phyloP scores from a whole-genome alignment of 306 rosid genomes.

The Inga oerstediana region DNA sequence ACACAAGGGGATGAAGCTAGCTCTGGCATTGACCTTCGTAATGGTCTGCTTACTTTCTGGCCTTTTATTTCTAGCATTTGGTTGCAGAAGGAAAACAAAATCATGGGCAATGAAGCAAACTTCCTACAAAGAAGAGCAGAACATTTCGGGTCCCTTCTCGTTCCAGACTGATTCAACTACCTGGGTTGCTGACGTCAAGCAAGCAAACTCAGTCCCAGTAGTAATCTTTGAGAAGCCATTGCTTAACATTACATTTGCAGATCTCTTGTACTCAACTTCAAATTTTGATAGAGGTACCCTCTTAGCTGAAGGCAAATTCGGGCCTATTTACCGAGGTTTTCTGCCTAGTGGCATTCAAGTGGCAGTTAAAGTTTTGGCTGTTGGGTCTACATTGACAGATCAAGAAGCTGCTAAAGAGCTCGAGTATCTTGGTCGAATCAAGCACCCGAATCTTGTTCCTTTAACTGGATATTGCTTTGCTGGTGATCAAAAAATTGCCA shows the following conservation, averaged over 20 bases:
- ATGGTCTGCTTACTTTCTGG: conserved; percentile 80
- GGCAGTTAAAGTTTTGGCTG: conserved; percentile 92
- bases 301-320: conserved; percentile 98
- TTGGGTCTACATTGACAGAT: conserved; percentile 90
- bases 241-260: conserved; percentile 86
- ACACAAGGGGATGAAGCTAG: conserved; percentile 69
- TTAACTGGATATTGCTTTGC: conserved; percentile 97
- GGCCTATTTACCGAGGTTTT: conserved; percentile 95
- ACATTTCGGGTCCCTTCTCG: conserved; percentile 91
- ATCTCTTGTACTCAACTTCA: conserved; percentile 89
- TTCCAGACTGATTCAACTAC: conserved; percentile 97
- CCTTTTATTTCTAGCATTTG: conserved; percentile 74
- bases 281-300: conserved; percentile 94
- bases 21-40: conserved; percentile 71
- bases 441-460: conserved; percentile 95
- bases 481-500: conserved; percentile 94
- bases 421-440: conserved; percentile 93
- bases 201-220: conserved; percentile 85
- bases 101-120: conserved; percentile 79
- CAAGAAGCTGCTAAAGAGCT: conserved; percentile 92
- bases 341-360: conserved; percentile 90
- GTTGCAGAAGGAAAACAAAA: conserved; percentile 77
- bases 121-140: conserved; percentile 83
- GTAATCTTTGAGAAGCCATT: conserved; percentile 94
- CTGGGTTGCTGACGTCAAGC: conserved; percentile 99